Evolutionary conservation across 140 eudicot species (phyloP).

Genomic region (Flaveria floridana): DNA sequence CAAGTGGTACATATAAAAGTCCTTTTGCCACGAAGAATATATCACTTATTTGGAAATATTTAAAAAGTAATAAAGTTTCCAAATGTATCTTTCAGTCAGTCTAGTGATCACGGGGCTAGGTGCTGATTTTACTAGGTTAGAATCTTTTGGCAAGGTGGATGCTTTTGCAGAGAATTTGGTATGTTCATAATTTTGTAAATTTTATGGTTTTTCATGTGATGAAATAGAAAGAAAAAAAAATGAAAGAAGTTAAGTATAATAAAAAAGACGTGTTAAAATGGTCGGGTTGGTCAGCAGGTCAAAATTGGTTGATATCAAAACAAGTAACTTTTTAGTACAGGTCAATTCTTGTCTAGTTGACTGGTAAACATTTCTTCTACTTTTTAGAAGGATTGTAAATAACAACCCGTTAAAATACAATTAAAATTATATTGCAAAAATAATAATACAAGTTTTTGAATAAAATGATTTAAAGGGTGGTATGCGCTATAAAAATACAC

Average conservation of each 20-base stretch:
- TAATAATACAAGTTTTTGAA: background rate
- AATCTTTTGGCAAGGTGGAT: constrained; percentile 97
- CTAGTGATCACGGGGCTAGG: constrained; percentile 88
- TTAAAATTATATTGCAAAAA: background rate
- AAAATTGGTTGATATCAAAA: background rate
- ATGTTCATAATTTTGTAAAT: constrained; percentile 19
- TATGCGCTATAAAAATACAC: background rate
- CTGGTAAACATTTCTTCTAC: background rate
- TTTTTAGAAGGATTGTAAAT: background rate
- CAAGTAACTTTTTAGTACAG: background rate
- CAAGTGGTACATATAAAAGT: constrained; percentile 55
- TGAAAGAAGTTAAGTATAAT: background rate
- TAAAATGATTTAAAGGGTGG: background rate
- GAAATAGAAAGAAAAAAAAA: background rate
- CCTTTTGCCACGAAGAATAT: background rate
- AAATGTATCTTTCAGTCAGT: constrained; percentile 58
- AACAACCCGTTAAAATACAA: background rate
- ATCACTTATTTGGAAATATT: background rate
- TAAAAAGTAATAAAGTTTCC: constrained; percentile 12
- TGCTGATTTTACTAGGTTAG: constrained; percentile 88
- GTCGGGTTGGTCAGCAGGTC: background rate
- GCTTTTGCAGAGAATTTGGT: constrained; percentile 90
- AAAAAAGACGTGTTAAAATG: background rate
- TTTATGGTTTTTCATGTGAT: background rate
- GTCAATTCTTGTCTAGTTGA: background rate